Base-by-base conservation (phyloP, 345 rosid genomes). In the Erucastrum elatum region DNA sequence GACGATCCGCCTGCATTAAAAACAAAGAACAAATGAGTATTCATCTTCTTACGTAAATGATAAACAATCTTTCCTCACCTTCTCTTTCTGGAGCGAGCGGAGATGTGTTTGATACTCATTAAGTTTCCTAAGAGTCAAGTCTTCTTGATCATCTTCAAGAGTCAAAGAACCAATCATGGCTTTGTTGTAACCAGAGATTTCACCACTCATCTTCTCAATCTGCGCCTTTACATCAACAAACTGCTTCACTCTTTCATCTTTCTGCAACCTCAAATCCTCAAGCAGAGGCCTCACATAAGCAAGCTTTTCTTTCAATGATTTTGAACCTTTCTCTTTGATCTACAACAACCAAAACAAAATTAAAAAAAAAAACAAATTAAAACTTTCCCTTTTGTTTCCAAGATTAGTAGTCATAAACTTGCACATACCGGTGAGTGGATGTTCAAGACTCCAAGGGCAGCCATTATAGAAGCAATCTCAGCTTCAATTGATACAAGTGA, bases 401-500 rank as follows among this genome's bases (percentile, higher is more conserved):
- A 9, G 13, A 66, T 6, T 6, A 31, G 61, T 2, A 33, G 35
- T 56, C 4, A 34, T 6, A 12, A 64, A 64, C 0, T 69, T 89
- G 59, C 30, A 26, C 66, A 44, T 79, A 74, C 78, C n/a, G 71
- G 70, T 27, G 78, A 79, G 21, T 53, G 60, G n/a, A 68, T 35
- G 66, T 62, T 61, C 12, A 74, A 74, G 8, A 74, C 96, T 65
- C 97, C 98, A 26, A 94, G 92, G 71, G 93, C 80, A 66, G 96
- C 97, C 87, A 87, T 81, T 56, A 94, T 87, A 26, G 98, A 87
- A 70, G 98, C 98, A 75, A 92, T 87, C 79, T 94, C 97, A 59
- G 98, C 97, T 85, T 94, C 98, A 76, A 82, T 88, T 53, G 95
- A 88, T 44, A 96, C 97, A 81, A 94, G 82, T 71, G 87, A 87